Percentiles rank a stretch among this genome's conserved stretches.
phyloP scores from a whole-genome alignment of 169 alveolate genomes.

The Eimeria praecox region DNA sequence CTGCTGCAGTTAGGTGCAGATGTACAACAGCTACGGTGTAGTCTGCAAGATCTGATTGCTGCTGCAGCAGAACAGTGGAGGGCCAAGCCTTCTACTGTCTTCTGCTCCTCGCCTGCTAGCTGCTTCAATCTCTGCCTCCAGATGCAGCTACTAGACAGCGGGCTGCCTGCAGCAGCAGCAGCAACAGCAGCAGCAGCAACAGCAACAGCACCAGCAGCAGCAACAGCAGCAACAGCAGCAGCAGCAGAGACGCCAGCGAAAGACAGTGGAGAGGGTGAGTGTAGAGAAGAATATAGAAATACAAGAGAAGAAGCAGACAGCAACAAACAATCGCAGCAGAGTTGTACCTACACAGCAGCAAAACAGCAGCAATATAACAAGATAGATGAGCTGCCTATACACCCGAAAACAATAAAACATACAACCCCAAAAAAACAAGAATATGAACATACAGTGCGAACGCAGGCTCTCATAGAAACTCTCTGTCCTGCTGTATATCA shows the following conservation, averaged over 20 bases:
- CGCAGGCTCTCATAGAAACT: neutral
- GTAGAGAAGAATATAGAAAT: too few relatives aligned
- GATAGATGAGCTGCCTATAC: too few relatives aligned
- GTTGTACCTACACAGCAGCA: too few relatives aligned
- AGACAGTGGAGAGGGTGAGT: too few relatives aligned
- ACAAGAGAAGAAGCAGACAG: neutral
- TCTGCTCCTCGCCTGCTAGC: neutral
- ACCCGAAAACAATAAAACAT: too few relatives aligned
- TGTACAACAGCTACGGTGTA: neutral
- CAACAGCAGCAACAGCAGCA: neutral
- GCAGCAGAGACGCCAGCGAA: neutral
- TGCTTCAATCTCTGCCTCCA: slow-evolving; percentile 32
- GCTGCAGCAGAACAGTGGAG: slow-evolving; percentile 14
- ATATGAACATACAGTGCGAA: too few relatives aligned
- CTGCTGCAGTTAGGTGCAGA: neutral
- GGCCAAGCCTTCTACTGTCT: neutral
- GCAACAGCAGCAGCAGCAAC: neutral
- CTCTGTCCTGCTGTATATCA: slow-evolving; percentile 8
- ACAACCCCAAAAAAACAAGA: too few relatives aligned
- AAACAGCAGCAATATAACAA: too few relatives aligned
- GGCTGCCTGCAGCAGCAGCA: neutral
- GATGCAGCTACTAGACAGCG: neutral
- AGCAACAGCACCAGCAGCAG: neutral
- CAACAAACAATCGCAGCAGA: too few relatives aligned
- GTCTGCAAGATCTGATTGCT: neutral